Evolutionary conservation across 345 rosid genomes (phyloP), one percentile per base, ranked within the genome.

Genomic region (Murraya koenigii): DNA sequence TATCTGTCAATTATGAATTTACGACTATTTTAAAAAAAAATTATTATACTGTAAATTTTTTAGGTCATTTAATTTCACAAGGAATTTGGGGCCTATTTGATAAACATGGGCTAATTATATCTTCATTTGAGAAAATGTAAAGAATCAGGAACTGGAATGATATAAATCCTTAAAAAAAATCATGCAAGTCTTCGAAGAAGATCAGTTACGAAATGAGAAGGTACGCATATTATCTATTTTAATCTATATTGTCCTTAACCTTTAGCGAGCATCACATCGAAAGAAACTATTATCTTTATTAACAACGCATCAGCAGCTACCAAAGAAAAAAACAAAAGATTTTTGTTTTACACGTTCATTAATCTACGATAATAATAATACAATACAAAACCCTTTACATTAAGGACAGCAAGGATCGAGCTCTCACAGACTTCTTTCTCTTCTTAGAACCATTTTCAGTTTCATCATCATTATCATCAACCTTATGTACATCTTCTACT

Each of bases 391-490:
- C 56, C 56, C 65, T 66, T 79, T 69, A 87, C 90, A 85, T 83
- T 3, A 85, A 82, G 17, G 88, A 85, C 71, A 80, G 80, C 72
- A 84, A 79, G 28, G 90, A 87, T 75, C 87, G 82, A 56, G 87
- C 86, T 72, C 84, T 87, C 36, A 85, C 83, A 1, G 87, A 84
- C 79, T 84, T 87, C 65, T 87, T 54, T 83, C 71, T 82, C 83
- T 84, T 74, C 77, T 82, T 85, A 6, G n/a, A 26, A 19, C 59
- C 5, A 13, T 52, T 28, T 30, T 70, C 61, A 26, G 3, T 49
- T 8, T 28, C 55, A 8, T 69, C 20, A 25, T 47, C 72, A 68
- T 62, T 77, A 14, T 14, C 49, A 44, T 44, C 49, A 44, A 44
- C 49, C 17, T 44, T 13, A 10, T 44, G 49, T 0, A 75, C 84